Percentiles rank a stretch among this genome's conserved stretches.
phyloP scores from a whole-genome alignment of 106 monocot genomes.

The Dioscorea zingiberensis region DNA sequence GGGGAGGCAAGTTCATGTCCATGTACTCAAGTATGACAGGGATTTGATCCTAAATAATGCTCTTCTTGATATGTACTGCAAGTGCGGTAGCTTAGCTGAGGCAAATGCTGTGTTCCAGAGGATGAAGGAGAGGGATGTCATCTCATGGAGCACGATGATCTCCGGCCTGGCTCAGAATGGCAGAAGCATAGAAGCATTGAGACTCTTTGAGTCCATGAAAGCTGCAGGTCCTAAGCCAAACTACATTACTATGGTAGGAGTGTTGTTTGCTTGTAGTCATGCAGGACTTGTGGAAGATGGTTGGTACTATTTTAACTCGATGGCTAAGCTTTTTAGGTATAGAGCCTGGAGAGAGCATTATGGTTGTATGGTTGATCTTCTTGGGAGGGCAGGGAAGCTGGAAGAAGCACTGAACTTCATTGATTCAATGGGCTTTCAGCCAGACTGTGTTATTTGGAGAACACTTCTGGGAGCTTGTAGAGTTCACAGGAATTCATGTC shows the following conservation, averaged over 20 bases:
- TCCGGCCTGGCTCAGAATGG: constrained; percentile 74
- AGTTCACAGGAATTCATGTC: constrained; percentile 33
- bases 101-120: constrained; percentile 36
- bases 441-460: constrained; percentile 58
- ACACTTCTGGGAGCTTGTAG: constrained; percentile 65
- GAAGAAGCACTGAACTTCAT: constrained; percentile 43
- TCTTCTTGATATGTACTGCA: constrained; percentile 72
- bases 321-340: constrained; percentile 43
- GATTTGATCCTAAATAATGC: constrained; percentile 76
- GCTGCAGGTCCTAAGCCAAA: constrained; percentile 35
- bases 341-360: constrained; percentile 56
- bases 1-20: constrained; percentile 66
- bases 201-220: constrained; percentile 46
- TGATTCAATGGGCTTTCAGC: constrained; percentile 34
- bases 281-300: constrained; percentile 63
- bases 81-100: constrained; percentile 64
- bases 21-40: constrained; percentile 44
- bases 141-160: constrained; percentile 85
- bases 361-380: constrained; percentile 77
- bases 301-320: constrained; percentile 43
- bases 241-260: constrained; percentile 59
- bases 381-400: constrained; percentile 57
- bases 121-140: constrained; percentile 53
- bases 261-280: constrained; percentile 82
- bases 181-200: constrained; percentile 39